Conservation (phyloP, 768 basidiomycete species). For the Serpula lacrymans region DNA sequence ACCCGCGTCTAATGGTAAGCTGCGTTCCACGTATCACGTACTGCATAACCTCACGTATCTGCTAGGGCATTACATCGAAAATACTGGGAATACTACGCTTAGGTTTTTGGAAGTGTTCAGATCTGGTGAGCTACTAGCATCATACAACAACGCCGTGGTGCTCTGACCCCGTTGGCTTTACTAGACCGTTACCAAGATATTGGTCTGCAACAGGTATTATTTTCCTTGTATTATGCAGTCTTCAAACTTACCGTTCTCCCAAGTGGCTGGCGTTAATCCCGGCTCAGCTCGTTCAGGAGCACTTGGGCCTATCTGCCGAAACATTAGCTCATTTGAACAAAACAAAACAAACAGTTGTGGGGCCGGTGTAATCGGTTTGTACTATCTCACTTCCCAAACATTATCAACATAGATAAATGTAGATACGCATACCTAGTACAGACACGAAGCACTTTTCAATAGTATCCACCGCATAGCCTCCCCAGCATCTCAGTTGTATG, state of each 20-base stretch:
- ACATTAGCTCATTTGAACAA: constrained; percentile 34
- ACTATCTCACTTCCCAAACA: not conserved
- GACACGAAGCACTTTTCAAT: too few relatives aligned
- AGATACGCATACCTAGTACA: too few relatives aligned
- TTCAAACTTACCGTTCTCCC: not conserved
- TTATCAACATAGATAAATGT: too few relatives aligned
- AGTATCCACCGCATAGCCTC: too few relatives aligned
- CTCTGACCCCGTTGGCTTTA: not conserved
- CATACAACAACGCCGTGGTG: not conserved
- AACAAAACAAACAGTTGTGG: constrained; percentile 37
- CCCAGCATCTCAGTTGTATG: too few relatives aligned
- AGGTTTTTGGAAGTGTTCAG: constrained; percentile 48
- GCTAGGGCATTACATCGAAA: constrained; percentile 52
- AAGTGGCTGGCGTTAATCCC: constrained; percentile 47
- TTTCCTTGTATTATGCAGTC: not conserved
- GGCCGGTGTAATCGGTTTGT: constrained; percentile 7
- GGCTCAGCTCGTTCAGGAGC: constrained; percentile 42
- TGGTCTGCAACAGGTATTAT: constrained; percentile 42
- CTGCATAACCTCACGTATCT: not conserved
- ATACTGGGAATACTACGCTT: constrained; percentile 47
- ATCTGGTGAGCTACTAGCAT: constrained; percentile 23
- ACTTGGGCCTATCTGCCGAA: constrained; percentile 38
- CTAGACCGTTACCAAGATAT: constrained; percentile 28
- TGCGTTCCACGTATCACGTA: not conserved
- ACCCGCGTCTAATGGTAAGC: constrained; percentile 11